A percentile compares a stretch with the other conserved stretches of the same genome.
These are phyloP conservation scores for Podospora australis DNA, from an alignment of 495 filamentous ascomycete species.

Conservation along the genomic window DNA sequence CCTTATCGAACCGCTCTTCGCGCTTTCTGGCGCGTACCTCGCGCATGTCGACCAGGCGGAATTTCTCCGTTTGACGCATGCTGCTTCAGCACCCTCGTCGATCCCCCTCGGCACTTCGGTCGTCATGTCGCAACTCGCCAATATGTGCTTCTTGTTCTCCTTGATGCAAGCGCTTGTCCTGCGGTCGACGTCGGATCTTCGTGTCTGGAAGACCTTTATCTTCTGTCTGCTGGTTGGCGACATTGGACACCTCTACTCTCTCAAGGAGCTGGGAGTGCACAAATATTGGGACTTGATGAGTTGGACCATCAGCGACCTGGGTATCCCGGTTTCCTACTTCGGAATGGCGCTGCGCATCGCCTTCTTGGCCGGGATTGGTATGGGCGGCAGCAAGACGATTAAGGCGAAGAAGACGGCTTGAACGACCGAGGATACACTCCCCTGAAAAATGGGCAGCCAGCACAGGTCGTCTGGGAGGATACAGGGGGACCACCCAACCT, in stretches of 20 bases:
- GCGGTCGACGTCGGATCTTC: conserved; percentile 52
- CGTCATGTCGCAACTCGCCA: conserved; percentile 55
- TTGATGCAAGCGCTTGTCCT: conserved; percentile 64
- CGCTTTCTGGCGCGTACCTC: conserved; percentile 59
- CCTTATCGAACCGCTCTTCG: conserved; percentile 56
- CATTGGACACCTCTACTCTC: conserved; percentile 58
- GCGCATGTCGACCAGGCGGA: conserved; percentile 48
- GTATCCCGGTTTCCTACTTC: conserved; percentile 55
- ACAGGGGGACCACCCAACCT: no score
- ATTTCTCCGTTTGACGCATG: conserved; percentile 56
- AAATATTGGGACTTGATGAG: conserved; percentile 50
- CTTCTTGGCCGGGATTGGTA: conserved; percentile 49
- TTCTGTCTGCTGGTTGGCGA: conserved; percentile 58
- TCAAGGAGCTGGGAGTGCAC: conserved; percentile 41
- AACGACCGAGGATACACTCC: background rate
- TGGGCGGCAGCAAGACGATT: conserved; percentile 21
- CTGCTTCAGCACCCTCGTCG: conserved; percentile 33
- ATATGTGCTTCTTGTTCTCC: conserved; percentile 60
- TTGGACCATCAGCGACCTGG: conserved; percentile 63
- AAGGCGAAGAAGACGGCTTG: conserved; percentile 16
- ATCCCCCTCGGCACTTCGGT: conserved; percentile 45
- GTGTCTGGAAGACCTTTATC: conserved; percentile 58
- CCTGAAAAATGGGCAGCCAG: background rate
- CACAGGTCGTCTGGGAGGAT: no score
- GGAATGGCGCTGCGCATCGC: conserved; percentile 49